These are phyloP conservation scores for Kuraishia molischiana DNA, from an alignment of 805 yeast species.

Conservation along the genomic window DNA sequence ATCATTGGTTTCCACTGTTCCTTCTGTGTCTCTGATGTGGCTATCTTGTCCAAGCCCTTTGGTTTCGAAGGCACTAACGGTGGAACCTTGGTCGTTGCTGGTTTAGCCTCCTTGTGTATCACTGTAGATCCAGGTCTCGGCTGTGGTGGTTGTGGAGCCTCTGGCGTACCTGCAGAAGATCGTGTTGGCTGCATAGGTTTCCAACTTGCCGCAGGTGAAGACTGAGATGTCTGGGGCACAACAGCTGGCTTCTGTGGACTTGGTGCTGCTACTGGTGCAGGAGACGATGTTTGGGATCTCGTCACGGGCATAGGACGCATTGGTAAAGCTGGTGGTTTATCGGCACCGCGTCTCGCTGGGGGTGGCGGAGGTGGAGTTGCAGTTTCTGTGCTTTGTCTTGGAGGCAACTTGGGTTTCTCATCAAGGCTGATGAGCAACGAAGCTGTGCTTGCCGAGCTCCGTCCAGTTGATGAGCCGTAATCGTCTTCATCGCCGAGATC, in stretches of 20 bases:
- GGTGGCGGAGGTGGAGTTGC: not conserved
- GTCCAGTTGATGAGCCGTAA: slow-evolving; percentile 15
- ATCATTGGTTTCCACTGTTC: slow-evolving; percentile 2
- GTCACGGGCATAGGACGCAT: slow-evolving; percentile 39
- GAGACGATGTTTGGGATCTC: no score
- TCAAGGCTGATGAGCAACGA: slow-evolving; percentile 45
- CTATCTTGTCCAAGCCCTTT: slow-evolving; percentile 11
- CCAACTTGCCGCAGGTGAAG: slow-evolving; percentile 2
- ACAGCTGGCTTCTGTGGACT: slow-evolving; percentile 23
- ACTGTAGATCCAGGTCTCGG: slow-evolving; percentile 16
- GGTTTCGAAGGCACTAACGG: slow-evolving; percentile 24
- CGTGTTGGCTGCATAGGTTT: slow-evolving; percentile 2
- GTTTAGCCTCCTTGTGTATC: not conserved
- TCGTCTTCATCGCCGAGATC: slow-evolving; percentile 7
- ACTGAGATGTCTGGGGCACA: slow-evolving; percentile 41
- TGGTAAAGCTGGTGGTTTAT: slow-evolving; percentile 46
- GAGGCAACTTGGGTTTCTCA: slow-evolving; percentile 1
- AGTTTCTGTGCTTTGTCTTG: slow-evolving; percentile 1
- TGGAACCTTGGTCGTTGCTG: slow-evolving; percentile 11
- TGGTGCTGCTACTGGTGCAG: not conserved
- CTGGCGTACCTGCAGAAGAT: not conserved
- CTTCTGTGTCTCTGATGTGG: not conserved
- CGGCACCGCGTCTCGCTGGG: slow-evolving; percentile 4
- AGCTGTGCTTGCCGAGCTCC: slow-evolving; percentile 39
- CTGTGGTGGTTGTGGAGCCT: slow-evolving; percentile 15